Conservation (phyloP, 768 basidiomycete species). For the Lepiota venenata region DNA sequence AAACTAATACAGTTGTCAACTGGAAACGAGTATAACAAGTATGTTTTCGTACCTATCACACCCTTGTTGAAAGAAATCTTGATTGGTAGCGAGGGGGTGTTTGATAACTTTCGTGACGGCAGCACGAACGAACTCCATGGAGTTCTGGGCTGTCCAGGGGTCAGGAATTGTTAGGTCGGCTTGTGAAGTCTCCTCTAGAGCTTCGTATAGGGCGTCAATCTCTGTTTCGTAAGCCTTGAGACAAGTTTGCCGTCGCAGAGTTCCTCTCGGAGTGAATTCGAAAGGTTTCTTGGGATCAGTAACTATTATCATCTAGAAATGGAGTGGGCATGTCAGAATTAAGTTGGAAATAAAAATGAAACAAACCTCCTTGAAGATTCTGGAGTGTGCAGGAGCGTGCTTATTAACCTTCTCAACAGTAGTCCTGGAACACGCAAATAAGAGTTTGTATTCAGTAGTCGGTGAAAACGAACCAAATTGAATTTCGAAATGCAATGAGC, state of each 20-base stretch:
- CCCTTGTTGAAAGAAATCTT: too few relatives aligned
- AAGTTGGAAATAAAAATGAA: background rate
- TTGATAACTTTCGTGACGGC: too few relatives aligned
- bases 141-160: constrained; percentile 22
- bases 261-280: constrained; percentile 24
- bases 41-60: too few relatives aligned
- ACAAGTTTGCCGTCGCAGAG: constrained; percentile 32
- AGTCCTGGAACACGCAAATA: constrained; percentile 25
- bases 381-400: constrained; percentile 25
- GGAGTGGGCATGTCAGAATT: background rate
- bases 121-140: too few relatives aligned
- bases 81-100: too few relatives aligned
- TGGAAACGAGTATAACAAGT: too few relatives aligned
- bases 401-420: constrained; percentile 35
- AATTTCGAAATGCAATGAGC: constrained; percentile 28
- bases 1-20: too few relatives aligned
- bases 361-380: constrained; percentile 42
- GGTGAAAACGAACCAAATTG: background rate
- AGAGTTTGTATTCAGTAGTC: background rate
- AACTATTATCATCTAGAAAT: constrained; percentile 38
- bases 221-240: constrained; percentile 35
- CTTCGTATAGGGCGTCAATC: constrained; percentile 33
- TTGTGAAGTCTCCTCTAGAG: constrained; percentile 27
- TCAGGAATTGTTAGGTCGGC: constrained; percentile 22
- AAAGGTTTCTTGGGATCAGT: constrained; percentile 32